Evolutionary conservation across 2,329 filamentous ascomycete species (phyloP).

Genomic region (Calonectria pteridis): DNA sequence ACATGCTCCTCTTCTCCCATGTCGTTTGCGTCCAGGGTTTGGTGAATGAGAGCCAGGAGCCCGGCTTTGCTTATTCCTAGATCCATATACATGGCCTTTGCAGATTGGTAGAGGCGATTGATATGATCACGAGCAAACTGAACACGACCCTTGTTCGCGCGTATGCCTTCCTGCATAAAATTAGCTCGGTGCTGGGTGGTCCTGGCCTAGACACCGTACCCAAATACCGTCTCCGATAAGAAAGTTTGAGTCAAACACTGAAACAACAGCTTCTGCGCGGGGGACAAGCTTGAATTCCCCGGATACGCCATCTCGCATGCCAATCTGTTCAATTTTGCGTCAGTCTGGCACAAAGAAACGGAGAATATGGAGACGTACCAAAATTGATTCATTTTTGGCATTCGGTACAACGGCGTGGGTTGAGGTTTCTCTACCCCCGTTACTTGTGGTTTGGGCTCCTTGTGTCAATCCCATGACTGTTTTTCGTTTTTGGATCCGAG

Average conservation of each 20-base stretch:
- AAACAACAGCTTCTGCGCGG: constrained; percentile 39
- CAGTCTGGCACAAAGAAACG: background rate
- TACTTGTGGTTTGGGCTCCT: background rate
- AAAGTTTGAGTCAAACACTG: constrained; percentile 47
- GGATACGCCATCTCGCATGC: constrained; percentile 44
- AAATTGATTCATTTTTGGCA: constrained; percentile 39
- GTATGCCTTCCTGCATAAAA: constrained; percentile 40
- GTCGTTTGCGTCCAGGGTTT: constrained; percentile 43
- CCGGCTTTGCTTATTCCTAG: constrained; percentile 43
- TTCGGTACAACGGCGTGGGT: constrained; percentile 41
- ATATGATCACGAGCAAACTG: constrained; percentile 46
- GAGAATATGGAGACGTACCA: constrained; percentile 22
- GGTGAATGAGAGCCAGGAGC: constrained; percentile 39
- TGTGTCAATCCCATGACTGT: background rate
- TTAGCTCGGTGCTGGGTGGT: background rate
- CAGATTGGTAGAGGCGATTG: constrained; percentile 44
- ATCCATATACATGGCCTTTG: constrained; percentile 48
- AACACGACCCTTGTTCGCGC: constrained; percentile 38
- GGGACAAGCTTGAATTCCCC: constrained; percentile 40
- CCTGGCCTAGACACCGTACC: constrained; percentile 12
- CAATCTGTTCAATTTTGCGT: constrained; percentile 29
- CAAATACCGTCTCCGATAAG: constrained; percentile 46
- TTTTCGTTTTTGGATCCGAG: no score
- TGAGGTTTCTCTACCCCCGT: background rate
- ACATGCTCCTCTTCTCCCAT: constrained; percentile 44